These are phyloP conservation scores for Metahyphopichia silvanorum DNA, from an alignment of 805 yeast genomes.

Conservation along the genomic window DNA sequence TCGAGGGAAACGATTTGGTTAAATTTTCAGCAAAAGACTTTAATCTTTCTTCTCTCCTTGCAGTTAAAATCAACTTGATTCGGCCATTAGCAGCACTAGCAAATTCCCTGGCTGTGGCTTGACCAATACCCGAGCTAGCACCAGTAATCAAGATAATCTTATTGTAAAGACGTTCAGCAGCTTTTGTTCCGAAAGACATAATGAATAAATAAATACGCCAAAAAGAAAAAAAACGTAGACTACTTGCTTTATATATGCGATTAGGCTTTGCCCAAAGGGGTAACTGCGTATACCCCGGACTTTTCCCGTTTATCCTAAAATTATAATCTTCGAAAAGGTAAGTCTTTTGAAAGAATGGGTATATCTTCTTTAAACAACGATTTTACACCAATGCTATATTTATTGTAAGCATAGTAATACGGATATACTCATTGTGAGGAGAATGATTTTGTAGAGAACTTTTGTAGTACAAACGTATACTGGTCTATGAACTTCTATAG, in stretches of 20 bases:
- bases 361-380: too few species aligned
- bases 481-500: slow-evolving; percentile 31
- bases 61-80: slow-evolving; percentile 33
- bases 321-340: too few species aligned
- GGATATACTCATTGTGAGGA: too few species aligned
- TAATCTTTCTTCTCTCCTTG: slow-evolving; percentile 33
- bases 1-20: slow-evolving; percentile 17
- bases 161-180: slow-evolving; percentile 37
- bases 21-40: slow-evolving; percentile 21
- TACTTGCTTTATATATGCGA: too few species aligned
- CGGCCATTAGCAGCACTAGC: slow-evolving; percentile 38
- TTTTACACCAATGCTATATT: too few species aligned
- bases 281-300: too few species aligned
- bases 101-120: slow-evolving; percentile 37
- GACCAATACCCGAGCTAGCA: slow-evolving; percentile 43
- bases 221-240: background rate
- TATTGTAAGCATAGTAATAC: too few species aligned
- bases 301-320: too few species aligned
- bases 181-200: slow-evolving; percentile 36
- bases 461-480: too few species aligned
- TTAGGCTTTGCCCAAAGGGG: too few species aligned
- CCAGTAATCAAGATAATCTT: slow-evolving; percentile 38
- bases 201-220: slow-evolving; percentile 2
- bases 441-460: too few species aligned
- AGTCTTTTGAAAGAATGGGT: too few species aligned